Percentiles rank a stretch among this genome's conserved stretches.
phyloP scores from a whole-genome alignment of 176 grass and related monocot genomes.

The Juncus inflexus region DNA sequence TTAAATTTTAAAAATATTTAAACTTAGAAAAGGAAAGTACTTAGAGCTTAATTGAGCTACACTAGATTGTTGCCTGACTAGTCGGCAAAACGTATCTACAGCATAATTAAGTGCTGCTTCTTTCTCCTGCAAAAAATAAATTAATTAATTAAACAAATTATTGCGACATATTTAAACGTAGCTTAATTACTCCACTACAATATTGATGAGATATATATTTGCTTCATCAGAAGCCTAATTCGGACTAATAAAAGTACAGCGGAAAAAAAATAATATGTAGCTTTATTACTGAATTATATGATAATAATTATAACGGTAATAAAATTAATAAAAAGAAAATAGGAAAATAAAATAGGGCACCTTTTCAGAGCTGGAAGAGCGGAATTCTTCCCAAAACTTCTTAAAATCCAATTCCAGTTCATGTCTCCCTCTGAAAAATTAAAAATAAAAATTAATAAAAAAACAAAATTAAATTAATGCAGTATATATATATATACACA shows the following conservation, averaged over 20 bases:
- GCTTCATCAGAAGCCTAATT: too few relatives aligned
- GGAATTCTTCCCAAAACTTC: slow-evolving; percentile 99
- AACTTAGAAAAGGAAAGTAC: slow-evolving; percentile 35
- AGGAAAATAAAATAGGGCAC: slow-evolving; percentile 24
- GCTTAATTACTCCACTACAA: background rate
- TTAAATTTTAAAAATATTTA: background rate
- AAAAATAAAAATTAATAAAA: slow-evolving; percentile 3
- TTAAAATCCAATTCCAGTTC: slow-evolving; percentile 87
- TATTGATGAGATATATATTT: too few relatives aligned
- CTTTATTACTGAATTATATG: background rate
- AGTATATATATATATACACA: too few relatives aligned
- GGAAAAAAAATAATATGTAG: background rate
- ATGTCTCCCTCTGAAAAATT: slow-evolving; percentile 60
- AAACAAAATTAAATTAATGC: too few relatives aligned
- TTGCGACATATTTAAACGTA: background rate
- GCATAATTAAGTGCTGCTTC: slow-evolving; percentile 94
- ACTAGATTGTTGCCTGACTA: slow-evolving; percentile 91
- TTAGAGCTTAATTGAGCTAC: slow-evolving; percentile 90
- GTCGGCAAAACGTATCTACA: slow-evolving; percentile 95
- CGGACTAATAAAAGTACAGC: too few relatives aligned
- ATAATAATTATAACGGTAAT: too few relatives aligned
- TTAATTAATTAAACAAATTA: slow-evolving; percentile 22
- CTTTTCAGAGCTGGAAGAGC: slow-evolving; percentile 98
- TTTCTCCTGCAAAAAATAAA: slow-evolving; percentile 78
- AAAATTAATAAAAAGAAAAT: background rate